Evolutionary conservation across 2,329 filamentous ascomycete species (phyloP).

Genomic region (Ophiostoma novo-ulmi): DNA sequence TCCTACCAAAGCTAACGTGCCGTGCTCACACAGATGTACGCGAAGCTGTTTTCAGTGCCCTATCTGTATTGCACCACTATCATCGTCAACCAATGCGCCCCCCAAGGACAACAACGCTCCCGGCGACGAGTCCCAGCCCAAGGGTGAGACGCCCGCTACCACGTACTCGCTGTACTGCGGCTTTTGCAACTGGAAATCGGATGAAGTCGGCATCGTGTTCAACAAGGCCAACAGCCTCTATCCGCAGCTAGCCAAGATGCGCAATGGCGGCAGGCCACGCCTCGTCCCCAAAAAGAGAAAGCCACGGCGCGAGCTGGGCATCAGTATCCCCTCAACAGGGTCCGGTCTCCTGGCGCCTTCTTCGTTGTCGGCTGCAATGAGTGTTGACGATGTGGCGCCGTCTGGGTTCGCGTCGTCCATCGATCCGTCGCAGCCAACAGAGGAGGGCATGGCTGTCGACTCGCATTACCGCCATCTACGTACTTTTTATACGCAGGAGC

Average conservation of each 20-base stretch:
- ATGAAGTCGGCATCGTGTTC: constrained; percentile 85
- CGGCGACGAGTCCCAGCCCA: constrained; percentile 49
- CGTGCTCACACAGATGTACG: constrained; percentile 62
- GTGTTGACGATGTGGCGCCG: background rate
- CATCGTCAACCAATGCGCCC: constrained; percentile 52
- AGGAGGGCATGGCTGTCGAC: constrained; percentile 54
- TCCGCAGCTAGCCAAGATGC: constrained; percentile 68
- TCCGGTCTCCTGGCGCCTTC: background rate
- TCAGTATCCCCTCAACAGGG: constrained; percentile 20
- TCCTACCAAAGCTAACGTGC: constrained; percentile 4
- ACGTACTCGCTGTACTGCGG: constrained; percentile 73
- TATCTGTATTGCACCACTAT: constrained; percentile 74
- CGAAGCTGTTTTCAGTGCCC: constrained; percentile 96
- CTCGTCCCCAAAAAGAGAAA: constrained; percentile 49
- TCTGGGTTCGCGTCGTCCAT: background rate
- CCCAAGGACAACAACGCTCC: background rate
- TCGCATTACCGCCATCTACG: constrained; percentile 70
- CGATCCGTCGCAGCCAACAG: constrained; percentile 26
- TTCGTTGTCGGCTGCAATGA: background rate
- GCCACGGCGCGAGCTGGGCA: constrained; percentile 47
- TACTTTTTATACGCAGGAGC: constrained; percentile 75
- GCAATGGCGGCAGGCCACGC: constrained; percentile 53
- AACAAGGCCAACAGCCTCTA: constrained; percentile 84
- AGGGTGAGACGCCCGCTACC: constrained; percentile 27
- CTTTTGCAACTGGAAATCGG: constrained; percentile 89